Evolutionary conservation across 768 basidiomycete genomes (phyloP), one percentile per base, ranked within the genome.

Genomic region (Lentinula boryana): DNA sequence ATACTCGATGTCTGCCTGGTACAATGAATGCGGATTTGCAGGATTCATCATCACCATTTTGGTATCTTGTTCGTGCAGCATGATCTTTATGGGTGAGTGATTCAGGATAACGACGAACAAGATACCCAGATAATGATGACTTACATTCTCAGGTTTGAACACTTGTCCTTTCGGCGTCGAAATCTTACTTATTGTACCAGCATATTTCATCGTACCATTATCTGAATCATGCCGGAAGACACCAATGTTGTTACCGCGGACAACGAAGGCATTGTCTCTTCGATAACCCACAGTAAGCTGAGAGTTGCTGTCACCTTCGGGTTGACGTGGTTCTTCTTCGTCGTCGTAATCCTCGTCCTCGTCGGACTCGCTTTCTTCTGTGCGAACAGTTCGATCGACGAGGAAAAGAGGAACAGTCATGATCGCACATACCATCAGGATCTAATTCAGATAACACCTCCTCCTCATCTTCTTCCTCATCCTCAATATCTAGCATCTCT

Each of bases 1-100:
- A 27, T 87, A 86, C 72, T 96, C 90, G 63, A 99, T 84, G 75
- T 99, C 97, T 83, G 98, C 86, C 64, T 80, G 86, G 75, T 86
- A 97, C 46, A 99, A 76, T 0, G 94, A 87, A 67, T 93, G 85
- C 3, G 89, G 86, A 41, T 93, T 85, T 41, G 74, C 71, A 3
- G 93, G 86, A 69, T 97, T 89, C 84, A 92, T 91, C 60, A 99
- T 71, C 58, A 99, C 76, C 95, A 99, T 95, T 75, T 93, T 93
- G 48, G 85, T 83, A 72, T 99, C 97, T 85, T 95, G 93, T 65
- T 96, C 91, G 70, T 98, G 95, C 36, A 98, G 75, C 95, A 98
- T 96, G 66, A 96, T 86, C 94, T 97, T 68, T 4, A 43, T 40
- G 38, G 35, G 21, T 51, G 38, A 49, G 21, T 51, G 36, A 43